Evolutionary conservation across 768 basidiomycete species (phyloP).

Genomic region (Suillus subluteus): DNA sequence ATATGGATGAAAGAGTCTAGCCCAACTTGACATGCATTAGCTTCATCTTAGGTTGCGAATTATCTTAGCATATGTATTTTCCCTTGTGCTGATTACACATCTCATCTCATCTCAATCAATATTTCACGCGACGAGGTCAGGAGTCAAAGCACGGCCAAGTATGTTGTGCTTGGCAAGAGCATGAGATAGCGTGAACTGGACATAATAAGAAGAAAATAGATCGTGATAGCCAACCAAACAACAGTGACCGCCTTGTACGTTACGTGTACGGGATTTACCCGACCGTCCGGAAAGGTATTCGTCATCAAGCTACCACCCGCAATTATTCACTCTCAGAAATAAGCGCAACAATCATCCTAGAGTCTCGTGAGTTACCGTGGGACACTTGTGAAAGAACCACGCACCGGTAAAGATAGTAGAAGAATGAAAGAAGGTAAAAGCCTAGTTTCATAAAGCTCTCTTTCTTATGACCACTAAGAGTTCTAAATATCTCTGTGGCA

Average conservation of each 20-base stretch:
- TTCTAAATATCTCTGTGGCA: conserved; percentile 98
- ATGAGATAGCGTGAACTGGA: not conserved
- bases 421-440: conserved; percentile 90
- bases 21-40: not conserved
- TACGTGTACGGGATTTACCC: not conserved
- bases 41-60: not conserved
- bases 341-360: conserved; percentile 85
- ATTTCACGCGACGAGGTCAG: not conserved
- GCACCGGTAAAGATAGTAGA: conserved; percentile 89
- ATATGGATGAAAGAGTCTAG: not conserved
- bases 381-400: conserved; percentile 30
- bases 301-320: not conserved
- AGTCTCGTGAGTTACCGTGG: not conserved
- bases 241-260: not conserved
- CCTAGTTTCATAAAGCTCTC: conserved; percentile 95
- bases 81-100: not conserved
- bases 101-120: conserved; percentile 5
- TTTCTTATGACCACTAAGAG: conserved; percentile 91
- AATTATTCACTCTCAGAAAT: conserved; percentile 74
- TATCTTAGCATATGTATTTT: conserved; percentile 10
- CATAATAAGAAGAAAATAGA: conserved; percentile 8
- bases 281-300: not conserved
- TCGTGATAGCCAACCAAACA: conserved; percentile 7
- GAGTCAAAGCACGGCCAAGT: not conserved
- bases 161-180: not conserved